These are phyloP conservation scores for Schizopora paradoxa DNA, from an alignment of 1,284 basidiomycete genomes.

Conservation along the genomic window DNA sequence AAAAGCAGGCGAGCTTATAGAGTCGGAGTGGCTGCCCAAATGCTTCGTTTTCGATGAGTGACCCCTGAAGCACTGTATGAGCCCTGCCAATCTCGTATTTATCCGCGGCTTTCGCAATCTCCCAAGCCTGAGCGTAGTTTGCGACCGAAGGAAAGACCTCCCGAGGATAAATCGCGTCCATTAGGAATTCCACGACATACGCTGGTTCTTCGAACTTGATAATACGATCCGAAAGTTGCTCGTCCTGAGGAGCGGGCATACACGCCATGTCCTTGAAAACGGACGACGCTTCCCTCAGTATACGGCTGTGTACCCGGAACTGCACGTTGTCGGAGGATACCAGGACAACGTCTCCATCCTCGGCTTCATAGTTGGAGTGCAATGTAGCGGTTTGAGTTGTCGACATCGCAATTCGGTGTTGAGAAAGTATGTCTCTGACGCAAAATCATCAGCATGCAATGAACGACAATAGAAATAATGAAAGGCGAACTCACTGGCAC, in stretches of 20 bases:
- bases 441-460: no score
- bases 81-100: conserved; percentile 13
- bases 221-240: neutral
- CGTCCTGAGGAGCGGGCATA: neutral
- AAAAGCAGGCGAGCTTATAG: conserved; percentile 12
- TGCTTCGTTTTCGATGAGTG: neutral
- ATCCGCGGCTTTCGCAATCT: conserved; percentile 11
- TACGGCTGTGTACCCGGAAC: conserved; percentile 12
- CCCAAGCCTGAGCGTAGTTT: no score
- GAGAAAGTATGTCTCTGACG: no score
- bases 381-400: no score
- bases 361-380: no score
- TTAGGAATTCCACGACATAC: neutral
- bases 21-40: conserved; percentile 1
- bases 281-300: conserved; percentile 9
- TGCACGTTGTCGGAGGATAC: conserved; percentile 3
- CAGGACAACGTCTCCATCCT: conserved; percentile 21
- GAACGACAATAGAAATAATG: no score
- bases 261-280: conserved; percentile 13
- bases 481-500: no score
- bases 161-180: conserved; percentile 14
- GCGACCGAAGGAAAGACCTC: no score
- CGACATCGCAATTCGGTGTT: no score
- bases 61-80: neutral
- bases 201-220: conserved; percentile 6